phyloP scores from a whole-genome alignment of 208 protist genomes.

The Acanthamoeba lenticulata region DNA sequence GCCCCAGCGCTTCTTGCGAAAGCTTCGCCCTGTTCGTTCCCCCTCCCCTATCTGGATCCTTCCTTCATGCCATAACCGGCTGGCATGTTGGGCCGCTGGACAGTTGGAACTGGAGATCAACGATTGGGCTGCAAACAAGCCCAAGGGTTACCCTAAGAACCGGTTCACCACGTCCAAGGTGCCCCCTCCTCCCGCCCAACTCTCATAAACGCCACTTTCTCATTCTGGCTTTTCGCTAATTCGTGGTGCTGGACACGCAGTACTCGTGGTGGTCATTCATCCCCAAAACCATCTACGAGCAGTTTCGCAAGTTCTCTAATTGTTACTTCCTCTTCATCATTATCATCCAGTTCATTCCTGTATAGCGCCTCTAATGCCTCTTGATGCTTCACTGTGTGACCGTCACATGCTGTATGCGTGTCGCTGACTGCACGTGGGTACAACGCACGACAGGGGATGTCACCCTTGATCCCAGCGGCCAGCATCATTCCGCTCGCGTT shows the following conservation, averaged over 20 bases:
- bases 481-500: slow-evolving; percentile 27
- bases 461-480: neutral
- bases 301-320: slow-evolving; percentile 95
- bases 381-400: slow-evolving; percentile 74
- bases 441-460: slow-evolving; percentile 80
- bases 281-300: slow-evolving; percentile 95
- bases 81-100: neutral
- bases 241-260: neutral
- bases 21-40: too few relatives aligned
- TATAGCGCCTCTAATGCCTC: slow-evolving; percentile 89
- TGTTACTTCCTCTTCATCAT: slow-evolving; percentile 95
- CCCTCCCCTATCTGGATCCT: too few relatives aligned
- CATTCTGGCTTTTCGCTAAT: neutral
- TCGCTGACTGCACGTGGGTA: slow-evolving; percentile 78
- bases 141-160: slow-evolving; percentile 8
- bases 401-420: slow-evolving; percentile 78
- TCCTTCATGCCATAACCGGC: neutral
- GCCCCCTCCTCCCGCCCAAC: too few relatives aligned
- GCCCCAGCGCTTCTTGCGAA: too few relatives aligned
- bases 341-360: slow-evolving; percentile 32
- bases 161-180: slow-evolving; percentile 35
- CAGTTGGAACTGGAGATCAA: neutral
- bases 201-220: too few relatives aligned
- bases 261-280: slow-evolving; percentile 91
- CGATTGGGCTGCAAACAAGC: neutral